These are phyloP conservation scores for Ilex asprella DNA, from an alignment of 257 asterid species.

Conservation along the genomic window DNA sequence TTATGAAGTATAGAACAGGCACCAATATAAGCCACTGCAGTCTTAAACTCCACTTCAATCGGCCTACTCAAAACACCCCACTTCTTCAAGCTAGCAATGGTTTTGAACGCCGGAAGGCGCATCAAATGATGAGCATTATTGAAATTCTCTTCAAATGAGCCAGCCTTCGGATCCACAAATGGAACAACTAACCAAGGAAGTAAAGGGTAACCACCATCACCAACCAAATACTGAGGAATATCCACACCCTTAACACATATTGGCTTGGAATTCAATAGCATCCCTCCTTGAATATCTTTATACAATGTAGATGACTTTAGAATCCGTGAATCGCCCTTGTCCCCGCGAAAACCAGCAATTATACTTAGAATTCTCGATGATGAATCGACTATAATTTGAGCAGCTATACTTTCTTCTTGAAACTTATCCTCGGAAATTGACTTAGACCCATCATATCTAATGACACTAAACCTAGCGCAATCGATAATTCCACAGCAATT, in stretches of 20 bases:
- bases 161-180: slow-evolving; percentile 29
- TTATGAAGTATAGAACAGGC: slow-evolving; percentile 81
- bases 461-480: slow-evolving; percentile 44
- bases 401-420: slow-evolving; percentile 35
- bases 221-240: slow-evolving; percentile 53
- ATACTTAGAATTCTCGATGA: slow-evolving; percentile 65
- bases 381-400: slow-evolving; percentile 71
- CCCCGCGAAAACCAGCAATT: slow-evolving; percentile 61
- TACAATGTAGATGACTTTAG: slow-evolving; percentile 47
- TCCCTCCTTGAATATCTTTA: slow-evolving; percentile 39
- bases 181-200: slow-evolving; percentile 69
- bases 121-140: slow-evolving; percentile 31
- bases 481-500: slow-evolving; percentile 69
- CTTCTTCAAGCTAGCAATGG: slow-evolving; percentile 53
- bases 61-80: slow-evolving; percentile 62
- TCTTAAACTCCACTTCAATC: slow-evolving; percentile 40
- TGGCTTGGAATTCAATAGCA: slow-evolving; percentile 28
- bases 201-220: slow-evolving; percentile 47
- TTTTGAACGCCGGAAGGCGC: slow-evolving; percentile 30
- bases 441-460: neutral
- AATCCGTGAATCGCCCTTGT: slow-evolving; percentile 30
- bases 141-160: slow-evolving; percentile 49
- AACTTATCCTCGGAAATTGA: neutral
- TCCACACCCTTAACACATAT: slow-evolving; percentile 23
- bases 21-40: slow-evolving; percentile 64